These are phyloP conservation scores for Paramecium sexaurelia DNA, from an alignment of 73 alveolate species.

Conservation along the genomic window DNA sequence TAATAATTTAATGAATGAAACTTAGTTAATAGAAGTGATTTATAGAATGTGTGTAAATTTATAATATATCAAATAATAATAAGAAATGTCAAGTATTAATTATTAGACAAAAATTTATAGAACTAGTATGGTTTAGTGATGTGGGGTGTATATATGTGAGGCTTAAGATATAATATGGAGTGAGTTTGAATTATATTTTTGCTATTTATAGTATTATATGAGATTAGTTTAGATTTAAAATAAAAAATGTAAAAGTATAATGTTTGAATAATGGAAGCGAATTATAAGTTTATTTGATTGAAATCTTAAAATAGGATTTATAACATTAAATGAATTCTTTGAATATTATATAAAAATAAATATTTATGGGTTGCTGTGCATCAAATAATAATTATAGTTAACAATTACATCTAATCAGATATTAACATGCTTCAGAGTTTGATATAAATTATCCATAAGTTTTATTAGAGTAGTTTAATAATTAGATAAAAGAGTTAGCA, in stretches of 20 bases:
- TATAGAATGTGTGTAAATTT: too few relatives aligned
- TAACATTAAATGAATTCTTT: background rate
- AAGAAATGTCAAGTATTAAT: too few relatives aligned
- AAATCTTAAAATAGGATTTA: background rate
- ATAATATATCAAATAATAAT: too few relatives aligned
- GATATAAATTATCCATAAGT: background rate
- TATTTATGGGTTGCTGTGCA: slow-evolving; percentile 18
- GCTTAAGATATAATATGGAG: too few relatives aligned
- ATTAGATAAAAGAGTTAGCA: background rate
- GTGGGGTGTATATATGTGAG: too few relatives aligned
- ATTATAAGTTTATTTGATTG: background rate
- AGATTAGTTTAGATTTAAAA: too few relatives aligned
- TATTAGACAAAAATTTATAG: too few relatives aligned
- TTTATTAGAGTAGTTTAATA: background rate
- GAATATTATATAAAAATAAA: background rate
- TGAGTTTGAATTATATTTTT: too few relatives aligned
- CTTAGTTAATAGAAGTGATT: too few relatives aligned
- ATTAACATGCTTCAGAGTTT: background rate
- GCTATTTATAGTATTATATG: too few relatives aligned
- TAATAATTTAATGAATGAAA: too few relatives aligned
- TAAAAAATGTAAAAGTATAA: background rate
- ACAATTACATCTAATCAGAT: background rate
- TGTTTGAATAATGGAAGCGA: background rate
- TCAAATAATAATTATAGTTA: background rate
- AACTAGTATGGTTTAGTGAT: too few relatives aligned